Percentiles rank a stretch among this genome's conserved stretches.
These are phyloP conservation scores for Oldenlandia corymbosa DNA, from an alignment of 257 asterid species.

Conservation along the genomic window DNA sequence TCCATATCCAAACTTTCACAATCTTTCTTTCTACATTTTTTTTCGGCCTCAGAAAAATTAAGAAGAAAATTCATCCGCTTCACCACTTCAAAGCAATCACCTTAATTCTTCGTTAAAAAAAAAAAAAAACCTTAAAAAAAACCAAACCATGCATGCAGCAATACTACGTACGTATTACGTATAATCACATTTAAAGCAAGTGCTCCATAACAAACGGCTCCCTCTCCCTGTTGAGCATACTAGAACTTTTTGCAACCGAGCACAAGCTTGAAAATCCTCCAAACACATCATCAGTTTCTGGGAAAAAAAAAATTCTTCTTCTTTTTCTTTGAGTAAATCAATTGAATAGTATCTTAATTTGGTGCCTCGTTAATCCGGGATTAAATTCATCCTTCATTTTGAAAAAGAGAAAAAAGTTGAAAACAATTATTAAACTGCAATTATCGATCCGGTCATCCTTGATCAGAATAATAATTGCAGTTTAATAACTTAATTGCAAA, in stretches of 20 bases:
- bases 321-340: no score
- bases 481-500: no score
- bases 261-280: constrained; percentile 30
- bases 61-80: constrained; percentile 59
- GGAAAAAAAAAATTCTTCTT: no score
- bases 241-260: constrained; percentile 57
- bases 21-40: not conserved
- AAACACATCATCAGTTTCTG: no score
- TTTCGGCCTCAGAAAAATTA: constrained; percentile 7
- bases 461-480: no score
- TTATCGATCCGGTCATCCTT: no score
- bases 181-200: constrained; percentile 12
- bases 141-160: constrained; percentile 6
- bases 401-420: no score
- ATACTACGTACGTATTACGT: not conserved
- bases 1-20: constrained; percentile 16
- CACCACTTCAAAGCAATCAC: constrained; percentile 31
- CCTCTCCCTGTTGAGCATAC: constrained; percentile 17
- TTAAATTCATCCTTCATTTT: no score
- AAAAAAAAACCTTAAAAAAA: constrained; percentile 3
- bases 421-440: no score
- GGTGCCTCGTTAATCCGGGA: no score
- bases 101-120: not conserved
- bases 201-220: constrained; percentile 60
- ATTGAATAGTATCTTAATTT: no score